Base-by-base conservation (phyloP, 495 filamentous ascomycete genomes). In the Extremus antarcticus region DNA sequence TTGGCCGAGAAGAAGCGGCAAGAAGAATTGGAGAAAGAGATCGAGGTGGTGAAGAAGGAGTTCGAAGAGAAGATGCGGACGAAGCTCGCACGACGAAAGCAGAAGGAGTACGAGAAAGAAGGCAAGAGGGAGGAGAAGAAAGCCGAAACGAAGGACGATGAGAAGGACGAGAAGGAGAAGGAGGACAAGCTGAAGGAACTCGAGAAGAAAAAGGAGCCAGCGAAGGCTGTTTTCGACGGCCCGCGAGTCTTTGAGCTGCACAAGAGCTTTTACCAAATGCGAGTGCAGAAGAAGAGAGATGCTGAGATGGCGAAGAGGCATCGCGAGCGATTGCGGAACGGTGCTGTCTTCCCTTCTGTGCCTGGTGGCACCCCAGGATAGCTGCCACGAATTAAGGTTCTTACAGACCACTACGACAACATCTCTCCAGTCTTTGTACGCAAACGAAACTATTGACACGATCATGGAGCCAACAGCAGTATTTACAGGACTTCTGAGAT, bases 191-290 rank as follows among this genome's bases (percentile, higher is more conserved):
- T 67, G 21, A 58, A 55, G 47, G 43, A 43, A 43, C 16, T 64
- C 32, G 57, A 47, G 16, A 25, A 68, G 65, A 71, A 69, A 49
- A 68, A 66, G 51, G 65, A 64, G 52, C 52, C 62, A 9, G 62
- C 66, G 53, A 54, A 57, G 43, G 55, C 63, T 39, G 39, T 53
- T 19, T 62, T 67, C 23, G 57, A 67, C 39, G 68, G 59, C 1
- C 88, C 89, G 46, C 76, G 92, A 52, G 74, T 95, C 29, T 98
- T 94, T 70, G 77, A 84, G 56, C 72, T 98, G 60, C 86, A 94
- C 60, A 90, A 84, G 65, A 81, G 80, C 25, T 92, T 97, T 66
- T 92, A 88, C 66, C 87, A 94, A 54, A 86, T 85, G 70, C 83
- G 91, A 19, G 63, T 94, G 49, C 83, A 88, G 62, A 82, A 82